phyloP scores from a whole-genome alignment of 2,329 filamentous ascomycete genomes.

The Fusarium verticillioides region DNA sequence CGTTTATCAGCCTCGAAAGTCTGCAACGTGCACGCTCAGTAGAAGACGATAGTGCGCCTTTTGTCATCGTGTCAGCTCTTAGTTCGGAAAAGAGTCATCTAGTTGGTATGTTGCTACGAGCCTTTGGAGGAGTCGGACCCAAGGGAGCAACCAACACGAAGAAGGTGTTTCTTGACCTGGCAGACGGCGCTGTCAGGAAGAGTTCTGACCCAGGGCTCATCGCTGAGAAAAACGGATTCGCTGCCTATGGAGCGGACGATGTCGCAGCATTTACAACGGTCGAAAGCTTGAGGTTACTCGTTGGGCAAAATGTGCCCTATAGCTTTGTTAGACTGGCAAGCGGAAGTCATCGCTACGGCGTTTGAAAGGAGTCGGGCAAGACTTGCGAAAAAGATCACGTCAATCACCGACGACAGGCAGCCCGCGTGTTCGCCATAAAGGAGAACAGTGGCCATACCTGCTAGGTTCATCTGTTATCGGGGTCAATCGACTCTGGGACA shows the following conservation, averaged over 20 bases:
- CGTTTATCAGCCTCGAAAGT: conserved; percentile 79
- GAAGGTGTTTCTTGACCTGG: conserved; percentile 85
- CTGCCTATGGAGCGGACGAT: conserved; percentile 81
- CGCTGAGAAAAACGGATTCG: conserved; percentile 80
- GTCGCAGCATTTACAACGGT: conserved; percentile 87
- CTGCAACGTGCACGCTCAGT: conserved; percentile 64
- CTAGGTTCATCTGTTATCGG: conserved; percentile 6
- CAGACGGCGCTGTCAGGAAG: conserved; percentile 65
- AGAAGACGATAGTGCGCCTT: conserved; percentile 69
- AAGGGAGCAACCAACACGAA: conserved; percentile 53
- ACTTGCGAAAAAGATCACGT: background rate
- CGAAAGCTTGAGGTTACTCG: conserved; percentile 79
- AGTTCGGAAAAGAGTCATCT: conserved; percentile 81
- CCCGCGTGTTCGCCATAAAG: background rate
- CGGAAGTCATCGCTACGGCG: conserved; percentile 60
- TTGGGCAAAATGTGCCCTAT: conserved; percentile 88
- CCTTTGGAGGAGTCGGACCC: conserved; percentile 65
- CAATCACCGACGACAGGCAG: background rate
- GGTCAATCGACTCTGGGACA: conserved; percentile 24
- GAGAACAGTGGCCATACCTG: background rate
- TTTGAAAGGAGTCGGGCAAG: conserved; percentile 42
- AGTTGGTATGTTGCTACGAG: conserved; percentile 80
- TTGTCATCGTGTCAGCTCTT: conserved; percentile 83
- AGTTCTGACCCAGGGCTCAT: conserved; percentile 74
- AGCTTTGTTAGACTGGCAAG: conserved; percentile 84